Evolutionary conservation across 129 eudicot species (phyloP), one percentile per base, ranked within the genome.

Genomic region (Artemisia tridentata): DNA sequence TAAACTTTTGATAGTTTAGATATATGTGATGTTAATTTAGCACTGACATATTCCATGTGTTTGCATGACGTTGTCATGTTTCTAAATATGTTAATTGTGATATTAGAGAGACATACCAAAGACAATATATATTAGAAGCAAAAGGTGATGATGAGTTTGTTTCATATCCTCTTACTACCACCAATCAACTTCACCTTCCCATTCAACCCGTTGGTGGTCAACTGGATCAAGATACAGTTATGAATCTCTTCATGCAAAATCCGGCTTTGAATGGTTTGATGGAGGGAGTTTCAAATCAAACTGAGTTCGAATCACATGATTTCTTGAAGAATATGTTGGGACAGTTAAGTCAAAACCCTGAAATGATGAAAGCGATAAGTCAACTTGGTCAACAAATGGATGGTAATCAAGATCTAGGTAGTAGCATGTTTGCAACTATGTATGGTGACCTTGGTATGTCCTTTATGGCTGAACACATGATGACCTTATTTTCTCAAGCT

Each of bases 401-500:
- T 43, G 71, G 66, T 72, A 20, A 76, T 76, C 87, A 85, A 29
- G 88, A 88, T 80, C 74, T 85, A 29, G 86, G 87, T 65, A 75
- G 75, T 65, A 75, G 76, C 78, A 80, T 85, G 88, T 75, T 93
- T 67, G 63, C 92, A 3, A 81, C 80, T 47, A 5, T 74, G 74
- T 81, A 56, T 19, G 12, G 75, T 74, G 83, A 84, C 53, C 17
- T 90, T 75, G 97, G 90, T 73, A 75, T 87, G 71, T 80, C 97
- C 5, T 76, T 87, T 5, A 87, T 93, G 96, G 55, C 90, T 76
- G 93, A 87, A 70, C 97, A 90, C 51, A 85, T 87, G 96, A 89
- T 93, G 99, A 97, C 99, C 16, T 73, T 87, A 64, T 82, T 93
- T 67, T 84, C 96, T 72, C 90, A 86, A 45, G 85, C 86, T 43